Conservation (phyloP, 495 filamentous ascomycete genomes). For the Daldinia vernicosa region DNA sequence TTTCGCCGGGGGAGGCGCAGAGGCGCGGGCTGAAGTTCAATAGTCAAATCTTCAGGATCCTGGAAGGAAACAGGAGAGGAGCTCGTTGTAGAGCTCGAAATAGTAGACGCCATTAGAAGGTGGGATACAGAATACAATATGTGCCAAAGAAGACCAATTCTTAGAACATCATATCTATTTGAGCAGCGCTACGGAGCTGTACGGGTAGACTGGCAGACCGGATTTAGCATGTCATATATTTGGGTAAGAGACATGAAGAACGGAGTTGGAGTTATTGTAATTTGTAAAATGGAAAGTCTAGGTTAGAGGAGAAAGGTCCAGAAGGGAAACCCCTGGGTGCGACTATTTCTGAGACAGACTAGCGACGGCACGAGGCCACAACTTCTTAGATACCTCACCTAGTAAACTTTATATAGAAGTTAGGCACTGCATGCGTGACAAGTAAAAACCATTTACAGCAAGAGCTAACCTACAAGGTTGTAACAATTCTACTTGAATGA, state of each 20-base stretch:
- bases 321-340: neutral
- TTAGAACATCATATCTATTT: slow-evolving; percentile 21
- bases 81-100: slow-evolving; percentile 13
- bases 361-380: neutral
- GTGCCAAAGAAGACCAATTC: slow-evolving; percentile 38
- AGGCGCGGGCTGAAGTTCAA: slow-evolving; percentile 45
- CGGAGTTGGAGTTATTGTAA: neutral
- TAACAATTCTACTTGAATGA: neutral
- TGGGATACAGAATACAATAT: slow-evolving; percentile 35
- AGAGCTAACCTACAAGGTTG: neutral
- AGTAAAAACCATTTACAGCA: neutral
- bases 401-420: neutral
- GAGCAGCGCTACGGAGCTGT: slow-evolving; percentile 12
- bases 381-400: neutral
- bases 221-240: neutral
- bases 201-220: neutral
- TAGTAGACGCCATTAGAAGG: slow-evolving; percentile 28
- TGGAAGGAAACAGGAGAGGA: slow-evolving; percentile 24
- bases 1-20: slow-evolving; percentile 44
- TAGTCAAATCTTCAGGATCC: slow-evolving; percentile 28
- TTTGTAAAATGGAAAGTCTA: neutral
- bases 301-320: neutral
- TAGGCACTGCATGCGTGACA: neutral
- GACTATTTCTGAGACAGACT: neutral
- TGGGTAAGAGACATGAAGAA: neutral